Conservation (phyloP, 805 yeast genomes). For the Kodamaea leandrae region DNA sequence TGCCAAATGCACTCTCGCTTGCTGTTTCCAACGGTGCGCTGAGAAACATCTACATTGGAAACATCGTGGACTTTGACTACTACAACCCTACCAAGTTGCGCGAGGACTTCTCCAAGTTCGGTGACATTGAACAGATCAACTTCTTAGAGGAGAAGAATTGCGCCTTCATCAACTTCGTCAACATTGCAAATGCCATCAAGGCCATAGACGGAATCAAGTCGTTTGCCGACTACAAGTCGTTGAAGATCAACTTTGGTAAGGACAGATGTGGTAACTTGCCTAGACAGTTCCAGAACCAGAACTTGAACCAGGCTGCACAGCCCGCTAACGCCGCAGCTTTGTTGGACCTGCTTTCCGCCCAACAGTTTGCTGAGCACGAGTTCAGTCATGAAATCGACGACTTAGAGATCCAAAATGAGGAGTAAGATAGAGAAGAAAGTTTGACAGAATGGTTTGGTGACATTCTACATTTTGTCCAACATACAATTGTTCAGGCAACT, state of each 20-base stretch:
- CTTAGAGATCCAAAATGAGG: constrained; percentile 3
- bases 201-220: constrained; percentile 90
- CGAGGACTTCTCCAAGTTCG: constrained; percentile 73
- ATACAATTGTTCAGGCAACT: no score
- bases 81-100: constrained; percentile 62
- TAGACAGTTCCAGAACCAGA: constrained; percentile 54
- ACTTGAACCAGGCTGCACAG: constrained; percentile 6
- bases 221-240: constrained; percentile 56
- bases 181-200: constrained; percentile 84
- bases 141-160: constrained; percentile 80
- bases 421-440: background rate
- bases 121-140: constrained; percentile 94
- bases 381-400: constrained; percentile 20
- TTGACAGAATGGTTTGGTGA: background rate
- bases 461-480: no score
- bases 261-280: constrained; percentile 90
- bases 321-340: constrained; percentile 9
- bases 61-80: constrained; percentile 49
- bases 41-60: constrained; percentile 86
- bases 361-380: constrained; percentile 23
- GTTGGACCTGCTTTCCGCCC: constrained; percentile 16
- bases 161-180: constrained; percentile 88
- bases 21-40: constrained; percentile 95
- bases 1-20: constrained; percentile 78
- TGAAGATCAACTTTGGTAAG: constrained; percentile 58